Evolutionary conservation across 345 rosid species (phyloP).

Genomic region (Populus nigra): DNA sequence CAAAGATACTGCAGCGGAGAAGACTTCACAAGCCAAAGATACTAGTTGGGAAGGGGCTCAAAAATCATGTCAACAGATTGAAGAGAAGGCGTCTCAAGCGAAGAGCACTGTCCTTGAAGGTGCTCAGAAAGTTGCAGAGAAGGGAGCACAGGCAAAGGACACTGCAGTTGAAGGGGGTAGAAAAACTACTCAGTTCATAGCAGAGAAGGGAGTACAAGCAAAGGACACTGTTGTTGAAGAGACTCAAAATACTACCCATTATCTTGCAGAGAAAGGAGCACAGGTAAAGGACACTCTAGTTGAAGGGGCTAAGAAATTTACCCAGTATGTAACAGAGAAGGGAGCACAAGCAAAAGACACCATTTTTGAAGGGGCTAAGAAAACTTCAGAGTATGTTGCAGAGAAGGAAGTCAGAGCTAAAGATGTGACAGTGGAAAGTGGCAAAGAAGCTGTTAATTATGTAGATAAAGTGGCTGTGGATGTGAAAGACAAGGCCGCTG

Average conservation of each 20-base stretch:
- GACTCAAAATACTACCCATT: no score
- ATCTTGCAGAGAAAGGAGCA: no score
- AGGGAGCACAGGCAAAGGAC: neutral
- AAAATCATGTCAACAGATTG: no score
- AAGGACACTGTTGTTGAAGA: no score
- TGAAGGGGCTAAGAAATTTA: no score
- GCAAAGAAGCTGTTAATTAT: constrained; percentile 47
- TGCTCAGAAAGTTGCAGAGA: constrained; percentile 18
- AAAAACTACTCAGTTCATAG: neutral
- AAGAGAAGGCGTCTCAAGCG: no score
- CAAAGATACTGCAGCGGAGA: constrained; percentile 24
- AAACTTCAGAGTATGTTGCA: neutral
- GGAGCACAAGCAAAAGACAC: neutral
- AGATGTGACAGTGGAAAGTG: constrained; percentile 49
- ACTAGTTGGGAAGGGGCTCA: no score
- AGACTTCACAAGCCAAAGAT: no score
- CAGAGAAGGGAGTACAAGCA: constrained; percentile 2
- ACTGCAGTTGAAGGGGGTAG: neutral
- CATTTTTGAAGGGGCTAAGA: neutral
- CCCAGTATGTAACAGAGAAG: no score
- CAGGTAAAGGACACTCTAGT: no score
- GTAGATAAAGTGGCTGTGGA: constrained; percentile 46
- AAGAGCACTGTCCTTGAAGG: constrained; percentile 9
- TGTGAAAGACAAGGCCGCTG: constrained; percentile 52
- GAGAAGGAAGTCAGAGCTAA: constrained; percentile 32